Evolutionary conservation across 495 filamentous ascomycete species (phyloP), one percentile per base, ranked within the genome.

Genomic region (Aspergillus bertholletiae): DNA sequence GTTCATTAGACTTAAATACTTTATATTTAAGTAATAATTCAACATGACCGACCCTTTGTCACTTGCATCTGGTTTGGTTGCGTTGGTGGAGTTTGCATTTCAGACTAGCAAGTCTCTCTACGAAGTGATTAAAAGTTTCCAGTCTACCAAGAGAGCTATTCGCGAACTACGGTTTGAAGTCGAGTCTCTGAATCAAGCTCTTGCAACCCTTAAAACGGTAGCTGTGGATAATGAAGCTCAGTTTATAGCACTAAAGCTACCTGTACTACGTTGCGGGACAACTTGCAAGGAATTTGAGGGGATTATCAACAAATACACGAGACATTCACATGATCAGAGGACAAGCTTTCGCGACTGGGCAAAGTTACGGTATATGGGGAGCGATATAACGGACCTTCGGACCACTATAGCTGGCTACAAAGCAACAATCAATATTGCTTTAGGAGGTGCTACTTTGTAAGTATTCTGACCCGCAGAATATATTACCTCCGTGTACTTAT

Each of bases 271-370:
- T 41, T 69, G 63, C 50, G 60, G 64, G 35, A 65, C 59, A 41
- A 58, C 58, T 23, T 71, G 68, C 58, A 53, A 61, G 37, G 68
- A 67, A 23, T 65, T 69, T 39, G 59, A 55, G 37, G 52, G 46
- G 37, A 56, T 56, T 22, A 64, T 71, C 23, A 45, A 22, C 35
- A 59, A 60, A 43, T 67, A 61, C 45, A 55, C 54, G 41, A 54
- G 34, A 21, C 57, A 64, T 45, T 65, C 64, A 9, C 37, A 45
- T 51, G 57, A 49, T 34, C n/a, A 54, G 23, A 59, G 49, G 53
- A 64, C 61, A n/a, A 69, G 66, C 49, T 67, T 71, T 30, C 50
- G 59, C 18, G 66, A 71, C 45, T 71, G 68, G 68, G 64, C 61
- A 23, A 65, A 62, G 56, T 48, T 68, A 46, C 53, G 63, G 37